phyloP scores from a whole-genome alignment of 2,329 filamentous ascomycete species.

The Cercospora sojina region DNA sequence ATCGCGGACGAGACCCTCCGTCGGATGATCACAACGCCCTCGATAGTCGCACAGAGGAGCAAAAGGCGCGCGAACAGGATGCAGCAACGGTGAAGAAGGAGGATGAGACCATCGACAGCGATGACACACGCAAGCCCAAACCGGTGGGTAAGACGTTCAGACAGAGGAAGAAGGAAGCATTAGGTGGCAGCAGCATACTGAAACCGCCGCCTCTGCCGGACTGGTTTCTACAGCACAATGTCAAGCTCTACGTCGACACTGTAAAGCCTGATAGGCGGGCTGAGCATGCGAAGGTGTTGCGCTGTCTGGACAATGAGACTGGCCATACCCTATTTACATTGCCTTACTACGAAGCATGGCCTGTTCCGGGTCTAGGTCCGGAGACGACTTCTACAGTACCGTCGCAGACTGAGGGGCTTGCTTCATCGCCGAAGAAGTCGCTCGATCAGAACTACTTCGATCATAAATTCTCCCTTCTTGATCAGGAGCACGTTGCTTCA shows the following conservation, averaged over 20 bases:
- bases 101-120: conserved; percentile 11
- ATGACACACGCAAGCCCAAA: conserved; percentile 18
- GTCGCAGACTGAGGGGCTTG: neutral
- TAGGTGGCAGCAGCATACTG: conserved; percentile 24
- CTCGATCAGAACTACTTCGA: conserved; percentile 28
- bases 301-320: conserved; percentile 35
- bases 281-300: conserved; percentile 26
- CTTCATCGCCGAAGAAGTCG: conserved; percentile 14
- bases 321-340: conserved; percentile 36
- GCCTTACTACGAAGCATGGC: conserved; percentile 30
- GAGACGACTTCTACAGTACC: neutral
- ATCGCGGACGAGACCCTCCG: conserved; percentile 23
- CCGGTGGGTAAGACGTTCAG: conserved; percentile 24
- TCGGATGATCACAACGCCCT: conserved; percentile 24
- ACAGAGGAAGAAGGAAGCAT: conserved; percentile 19
- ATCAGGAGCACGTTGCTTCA: neutral
- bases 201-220: conserved; percentile 39
- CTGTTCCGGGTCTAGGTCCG: conserved; percentile 17
- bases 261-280: conserved; percentile 18
- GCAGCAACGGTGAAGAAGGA: conserved; percentile 13
- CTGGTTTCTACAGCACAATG: conserved; percentile 42
- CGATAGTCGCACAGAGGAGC: conserved; percentile 26
- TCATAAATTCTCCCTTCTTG: conserved; percentile 17
- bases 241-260: conserved; percentile 30
- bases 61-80: conserved; percentile 21